Evolutionary conservation across 495 filamentous ascomycete species (phyloP), one percentile per base, ranked within the genome.

Genomic region (Penicillium canescens): DNA sequence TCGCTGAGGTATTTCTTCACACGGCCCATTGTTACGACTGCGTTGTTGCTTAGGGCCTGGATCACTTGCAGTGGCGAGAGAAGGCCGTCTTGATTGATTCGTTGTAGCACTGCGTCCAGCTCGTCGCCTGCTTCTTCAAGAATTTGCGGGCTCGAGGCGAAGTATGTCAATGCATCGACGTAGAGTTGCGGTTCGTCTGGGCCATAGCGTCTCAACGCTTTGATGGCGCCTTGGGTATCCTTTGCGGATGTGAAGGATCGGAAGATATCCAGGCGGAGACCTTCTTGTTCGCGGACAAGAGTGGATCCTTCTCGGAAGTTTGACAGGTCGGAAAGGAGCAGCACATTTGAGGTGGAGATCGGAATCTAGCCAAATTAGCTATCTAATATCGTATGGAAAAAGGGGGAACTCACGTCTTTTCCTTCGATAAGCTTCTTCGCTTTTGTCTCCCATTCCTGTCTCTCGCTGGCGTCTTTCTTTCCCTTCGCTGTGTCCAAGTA

Each of bases 61-160:
- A 98, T 94, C 12, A 98, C 94, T 68, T 98, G 93, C 21, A 98
- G 77, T 2, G 94, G 94, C 12, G 95, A 93, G 89, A 98, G 95
- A 11, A 98, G 81, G 12, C 90, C 88, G 55, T 94, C 90, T 49
- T 87, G 82, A 50, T 96, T 88, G 61, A 98, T 98, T 55, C 89
- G 89, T 40, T 84, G 83, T 35, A 98, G 78, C 3, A 98, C 88
- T 18, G 76, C 75, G 44, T 91, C 81, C 6, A 98, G 78, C 48
- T 91, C 89, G 16, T 85, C 82, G 1, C 94, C 93, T 4, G 90
- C 93, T 69, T 96, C 95, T 46, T 89, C 84, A 1, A 98, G 81
- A 31, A 94, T 86, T 28, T 84, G 76, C 0, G 89, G 81, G 54
- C 86, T 89, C 3, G 90, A 96, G 6, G 92, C 93, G 65, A 98